Evolutionary conservation across 176 grass and related monocot species (phyloP), one percentile per base, ranked within the genome.

Genomic region (Paspalum vaginatum): DNA sequence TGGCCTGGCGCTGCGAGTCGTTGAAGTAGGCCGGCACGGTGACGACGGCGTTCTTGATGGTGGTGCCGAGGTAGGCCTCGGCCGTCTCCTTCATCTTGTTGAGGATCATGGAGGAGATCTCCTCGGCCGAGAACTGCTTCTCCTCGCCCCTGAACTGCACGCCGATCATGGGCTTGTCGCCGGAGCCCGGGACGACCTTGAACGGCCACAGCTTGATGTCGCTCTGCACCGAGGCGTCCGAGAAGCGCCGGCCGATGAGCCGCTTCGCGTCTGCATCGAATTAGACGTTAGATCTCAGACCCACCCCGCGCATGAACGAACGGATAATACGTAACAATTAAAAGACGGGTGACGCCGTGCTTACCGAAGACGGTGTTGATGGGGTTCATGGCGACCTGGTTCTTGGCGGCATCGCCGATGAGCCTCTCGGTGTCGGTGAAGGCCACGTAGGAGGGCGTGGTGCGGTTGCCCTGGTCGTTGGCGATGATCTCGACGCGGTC

Each of bases 11-110:
- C 78, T 97, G 93, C 9, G 90, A 97, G 90, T 97, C 93, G 69
- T 97, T 97, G 90, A 97, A 97, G 85, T 97, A 97, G 44, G 93
- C 93, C 0, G 93, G 93, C 38, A 97, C 90, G 17, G 93, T 97
- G 80, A 97, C 93, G 43, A 97, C 93, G 4, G 93, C 93, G 65
- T 97, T 97, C 85, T 97, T 97, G 66, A 97, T 56, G 53, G 90
- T 89, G 5, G 42, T 39, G 11, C 90, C 93, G n/a, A 97, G 90
- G 61, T 91, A 93, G 16, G 85, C 88, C 76, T 97, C 91, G 2
- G 93, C 90, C 26, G 89, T 91, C 83, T 97, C 93, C 59, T 85
- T 92, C 93, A 97, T 97, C 85, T 97, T 97, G 61, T 64, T 97
- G 38, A 97, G 85, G 60, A 97, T 91, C 93, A 97, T 97, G 49